Base-by-base conservation (phyloP, 257 asterid species). In the Knoxia roxburghii region DNA sequence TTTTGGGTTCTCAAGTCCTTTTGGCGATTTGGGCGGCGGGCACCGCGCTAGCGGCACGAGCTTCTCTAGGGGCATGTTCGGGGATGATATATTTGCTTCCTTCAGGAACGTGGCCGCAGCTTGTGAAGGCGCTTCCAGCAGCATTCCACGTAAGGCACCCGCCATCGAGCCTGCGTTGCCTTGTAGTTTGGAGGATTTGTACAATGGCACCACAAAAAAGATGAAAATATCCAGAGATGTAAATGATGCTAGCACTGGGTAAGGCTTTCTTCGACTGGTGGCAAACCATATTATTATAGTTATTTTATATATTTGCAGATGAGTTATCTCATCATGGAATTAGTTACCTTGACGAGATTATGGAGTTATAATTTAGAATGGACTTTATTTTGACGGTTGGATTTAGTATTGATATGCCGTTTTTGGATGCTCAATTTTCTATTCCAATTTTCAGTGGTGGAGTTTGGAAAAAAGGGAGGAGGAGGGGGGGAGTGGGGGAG, bases 161-260 rank as follows among this genome's bases (percentile, higher is more conserved):
- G 79, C 89, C 0, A 83, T 87, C 58, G 95, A 87, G 72, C 76
- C 83, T 49, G 73, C 62, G 3, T 61, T 87, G 76, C 87, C 79
- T 5, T 87, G 95, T 67, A 84, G 86, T 70, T 79, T 87, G 84
- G 95, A 87, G 84, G 91, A 87, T 75, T 77, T 87, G 76, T 87
- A 82, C 39, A 87, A 81, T 78, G 95, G 95, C 59, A 80, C 91
- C 55, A 68, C 84, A 10, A 87, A 85, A 72, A 87, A 87, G 87
- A 87, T 87, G 91, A 87, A 83, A 82, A 87, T 87, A 68, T 87
- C 95, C 18, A 72, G 95, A 73, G 91, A 87, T 72, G 82, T 76
- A 24, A 33, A 57, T 15, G 95, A 87, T 67, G 40, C 83, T 18
- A n/a, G n/a, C n/a, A 73, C 65, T 70, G 87, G 95, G 95, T 87